Percentiles rank a stretch among this genome's conserved stretches.
Conservation (phyloP, 2,329 filamentous ascomycete species). For the Pseudodiploospora longispora region DNA sequence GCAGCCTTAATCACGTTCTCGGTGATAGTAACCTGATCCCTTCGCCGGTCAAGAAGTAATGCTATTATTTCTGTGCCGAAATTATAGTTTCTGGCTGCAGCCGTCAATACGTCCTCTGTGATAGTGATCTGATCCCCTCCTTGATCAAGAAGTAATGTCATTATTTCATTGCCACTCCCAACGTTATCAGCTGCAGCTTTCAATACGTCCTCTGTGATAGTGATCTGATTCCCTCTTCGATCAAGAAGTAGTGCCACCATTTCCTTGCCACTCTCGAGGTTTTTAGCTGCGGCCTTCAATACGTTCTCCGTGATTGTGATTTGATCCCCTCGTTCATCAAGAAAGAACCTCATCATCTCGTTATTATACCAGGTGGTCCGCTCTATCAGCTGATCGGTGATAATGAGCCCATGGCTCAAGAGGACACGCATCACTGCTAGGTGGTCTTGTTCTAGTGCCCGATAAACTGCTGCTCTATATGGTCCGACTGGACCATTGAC, state of each 20-base stretch:
- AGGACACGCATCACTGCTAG: too few species aligned
- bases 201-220: slow-evolving; percentile 6
- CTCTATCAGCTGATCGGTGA: too few species aligned
- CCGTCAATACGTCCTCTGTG: slow-evolving; percentile 5
- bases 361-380: too few species aligned
- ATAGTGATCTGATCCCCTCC: slow-evolving; percentile 5
- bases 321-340: slow-evolving; percentile 3
- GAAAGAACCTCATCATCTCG: slow-evolving; percentile 5
- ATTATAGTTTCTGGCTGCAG: too few species aligned
- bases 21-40: slow-evolving; percentile 9
- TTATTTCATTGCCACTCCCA: slow-evolving; percentile 4
- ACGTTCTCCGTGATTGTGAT: slow-evolving; percentile 6
- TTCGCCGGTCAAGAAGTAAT: slow-evolving; percentile 8
- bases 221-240: slow-evolving; percentile 5
- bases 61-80: slow-evolving; percentile 7
- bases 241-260: slow-evolving; percentile 8
- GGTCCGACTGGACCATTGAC: too few species aligned
- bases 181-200: slow-evolving; percentile 6
- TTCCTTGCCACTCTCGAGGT: slow-evolving; percentile 1
- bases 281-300: slow-evolving; percentile 3
- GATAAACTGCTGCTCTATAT: too few species aligned
- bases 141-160: slow-evolving; percentile 3
- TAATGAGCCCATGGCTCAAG: too few species aligned
- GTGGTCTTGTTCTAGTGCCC: too few species aligned
- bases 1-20: slow-evolving; percentile 8